These are phyloP conservation scores for Apiotrichum gamsii DNA, from an alignment of 1,284 basidiomycete genomes.

Conservation along the genomic window DNA sequence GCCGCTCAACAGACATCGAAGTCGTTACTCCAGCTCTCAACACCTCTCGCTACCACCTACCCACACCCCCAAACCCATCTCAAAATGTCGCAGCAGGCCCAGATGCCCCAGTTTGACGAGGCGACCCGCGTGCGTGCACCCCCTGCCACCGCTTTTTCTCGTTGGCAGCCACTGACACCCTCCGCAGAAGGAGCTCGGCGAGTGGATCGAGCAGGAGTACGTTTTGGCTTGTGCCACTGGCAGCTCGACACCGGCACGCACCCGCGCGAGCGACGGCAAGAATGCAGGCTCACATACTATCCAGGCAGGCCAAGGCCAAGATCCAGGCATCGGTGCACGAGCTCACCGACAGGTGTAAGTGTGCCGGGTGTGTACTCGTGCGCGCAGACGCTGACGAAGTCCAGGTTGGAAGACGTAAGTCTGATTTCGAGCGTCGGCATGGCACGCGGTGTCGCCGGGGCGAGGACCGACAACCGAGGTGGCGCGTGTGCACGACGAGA, in stretches of 20 bases:
- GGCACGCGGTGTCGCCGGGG: too few relatives aligned
- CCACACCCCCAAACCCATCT: conserved; percentile 22
- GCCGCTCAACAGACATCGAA: not conserved
- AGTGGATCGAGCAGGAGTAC: conserved; percentile 72
- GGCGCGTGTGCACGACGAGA: too few relatives aligned
- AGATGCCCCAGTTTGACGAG: conserved; percentile 62
- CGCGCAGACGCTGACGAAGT: not conserved
- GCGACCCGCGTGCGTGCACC: conserved; percentile 58
- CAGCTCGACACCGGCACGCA: too few relatives aligned
- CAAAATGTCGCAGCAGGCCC: conserved; percentile 20
- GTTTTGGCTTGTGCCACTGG: conserved; percentile 3
- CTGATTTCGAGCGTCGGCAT: too few relatives aligned
- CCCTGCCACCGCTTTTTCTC: too few relatives aligned
- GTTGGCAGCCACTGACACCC: not conserved
- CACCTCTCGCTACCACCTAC: not conserved
- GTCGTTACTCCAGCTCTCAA: not conserved
- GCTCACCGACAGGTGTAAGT: conserved; percentile 44
- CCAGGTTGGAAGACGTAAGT: conserved; percentile 48
- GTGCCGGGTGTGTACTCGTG: not conserved
- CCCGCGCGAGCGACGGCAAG: too few relatives aligned
- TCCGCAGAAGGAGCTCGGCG: conserved; percentile 69
- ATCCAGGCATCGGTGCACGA: conserved; percentile 57
- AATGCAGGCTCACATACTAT: conserved; percentile 1
- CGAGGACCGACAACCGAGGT: too few relatives aligned
- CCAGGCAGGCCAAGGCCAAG: conserved; percentile 68